phyloP scores from a whole-genome alignment of 2,329 filamentous ascomycete species.

The Colletotrichum tropicale region DNA sequence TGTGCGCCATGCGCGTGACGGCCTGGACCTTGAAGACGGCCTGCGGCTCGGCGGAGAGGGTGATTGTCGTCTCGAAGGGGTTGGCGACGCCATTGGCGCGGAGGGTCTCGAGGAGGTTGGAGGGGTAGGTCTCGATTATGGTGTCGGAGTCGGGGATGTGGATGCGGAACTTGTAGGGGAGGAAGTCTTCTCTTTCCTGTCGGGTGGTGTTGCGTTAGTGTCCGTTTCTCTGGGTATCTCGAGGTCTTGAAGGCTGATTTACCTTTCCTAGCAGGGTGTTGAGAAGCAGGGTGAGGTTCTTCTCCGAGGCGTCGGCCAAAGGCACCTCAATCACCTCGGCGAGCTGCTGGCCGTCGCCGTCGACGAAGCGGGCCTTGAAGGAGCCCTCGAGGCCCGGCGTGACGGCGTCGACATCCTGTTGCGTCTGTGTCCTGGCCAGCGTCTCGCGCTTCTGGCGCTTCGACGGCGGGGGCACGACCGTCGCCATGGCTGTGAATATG shows the following conservation, averaged over 20 bases:
- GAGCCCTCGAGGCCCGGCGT: constrained; percentile 74
- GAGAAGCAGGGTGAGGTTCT: constrained; percentile 85
- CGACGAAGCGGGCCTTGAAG: constrained; percentile 86
- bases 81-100: constrained; percentile 61
- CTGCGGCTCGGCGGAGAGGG: constrained; percentile 74
- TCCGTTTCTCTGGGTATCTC: too few species aligned
- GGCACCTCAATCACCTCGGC: constrained; percentile 75
- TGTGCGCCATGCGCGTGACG: constrained; percentile 86
- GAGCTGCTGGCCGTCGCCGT: constrained; percentile 77
- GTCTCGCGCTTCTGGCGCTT: constrained; percentile 85
- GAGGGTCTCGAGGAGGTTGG: constrained; percentile 59
- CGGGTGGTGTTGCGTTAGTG: too few species aligned
- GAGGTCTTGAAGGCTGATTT: too few species aligned
- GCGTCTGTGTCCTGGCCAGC: constrained; percentile 71
- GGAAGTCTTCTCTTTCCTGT: constrained; percentile 61
- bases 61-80: constrained; percentile 60
- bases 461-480: constrained; percentile 80
- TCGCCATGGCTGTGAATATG: constrained; percentile 67
- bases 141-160: constrained; percentile 59
- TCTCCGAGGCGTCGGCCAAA: constrained; percentile 83
- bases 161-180: constrained; percentile 67
- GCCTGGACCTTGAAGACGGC: constrained; percentile 93
- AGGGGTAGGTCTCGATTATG: constrained; percentile 60
- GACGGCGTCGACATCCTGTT: constrained; percentile 75
- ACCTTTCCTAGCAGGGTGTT: constrained; percentile 84